Conservation (phyloP, 352 stramenopile genomes). For the Pythium aquatile region DNA sequence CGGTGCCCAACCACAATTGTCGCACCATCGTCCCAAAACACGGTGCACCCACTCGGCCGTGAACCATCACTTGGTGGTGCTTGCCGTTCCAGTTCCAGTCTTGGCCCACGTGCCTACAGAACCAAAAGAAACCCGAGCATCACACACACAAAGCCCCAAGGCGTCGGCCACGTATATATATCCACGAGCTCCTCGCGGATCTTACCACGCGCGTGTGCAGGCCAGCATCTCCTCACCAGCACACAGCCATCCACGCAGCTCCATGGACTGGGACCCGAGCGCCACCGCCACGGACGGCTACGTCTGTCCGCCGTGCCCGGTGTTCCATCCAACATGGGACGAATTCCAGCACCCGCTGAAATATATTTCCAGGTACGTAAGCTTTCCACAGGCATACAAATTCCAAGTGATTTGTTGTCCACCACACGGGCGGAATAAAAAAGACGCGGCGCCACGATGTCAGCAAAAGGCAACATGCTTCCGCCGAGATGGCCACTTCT, state of each 20-base stretch:
- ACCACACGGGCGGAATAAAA: slow-evolving; percentile 14
- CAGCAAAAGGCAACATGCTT: slow-evolving; percentile 3
- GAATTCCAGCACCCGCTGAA: slow-evolving; percentile 90
- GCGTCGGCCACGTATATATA: slow-evolving; percentile 16
- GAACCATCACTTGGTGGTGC: neutral
- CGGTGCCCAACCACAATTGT: neutral
- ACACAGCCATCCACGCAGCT: neutral
- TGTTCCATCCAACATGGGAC: slow-evolving; percentile 84
- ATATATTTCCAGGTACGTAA: slow-evolving; percentile 91
- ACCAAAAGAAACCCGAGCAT: slow-evolving; percentile 8
- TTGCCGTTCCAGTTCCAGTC: neutral
- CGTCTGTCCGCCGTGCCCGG: slow-evolving; percentile 81
- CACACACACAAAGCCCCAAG: neutral
- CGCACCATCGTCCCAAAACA: neutral
- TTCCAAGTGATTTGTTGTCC: slow-evolving; percentile 17
- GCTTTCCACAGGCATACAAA: slow-evolving; percentile 41
- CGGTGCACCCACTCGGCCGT: neutral
- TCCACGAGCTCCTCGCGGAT: slow-evolving; percentile 1
- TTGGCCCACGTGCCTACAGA: slow-evolving; percentile 9
- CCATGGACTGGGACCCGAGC: slow-evolving; percentile 73
- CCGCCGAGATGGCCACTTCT: neutral
- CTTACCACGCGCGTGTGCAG: neutral
- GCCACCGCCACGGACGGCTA: slow-evolving; percentile 59
- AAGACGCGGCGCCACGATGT: slow-evolving; percentile 16
- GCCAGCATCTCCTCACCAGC: neutral